These are phyloP conservation scores for Psilocybe sp. DNA, from an alignment of 768 basidiomycete species.

Conservation along the genomic window DNA sequence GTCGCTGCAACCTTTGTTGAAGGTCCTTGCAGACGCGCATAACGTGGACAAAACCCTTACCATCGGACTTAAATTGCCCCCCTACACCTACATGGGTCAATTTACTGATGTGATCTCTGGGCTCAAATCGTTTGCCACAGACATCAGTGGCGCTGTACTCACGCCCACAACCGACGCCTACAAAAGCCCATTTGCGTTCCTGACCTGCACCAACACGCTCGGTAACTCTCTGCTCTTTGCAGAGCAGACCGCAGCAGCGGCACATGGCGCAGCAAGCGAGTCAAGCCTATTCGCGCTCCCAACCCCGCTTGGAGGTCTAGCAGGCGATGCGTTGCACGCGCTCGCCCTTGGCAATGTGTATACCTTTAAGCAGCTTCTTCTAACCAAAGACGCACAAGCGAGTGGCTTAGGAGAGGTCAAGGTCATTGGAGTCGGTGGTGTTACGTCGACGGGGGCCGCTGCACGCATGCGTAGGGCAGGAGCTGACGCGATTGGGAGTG, in stretches of 20 bases:
- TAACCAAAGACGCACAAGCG: conserved; percentile 27
- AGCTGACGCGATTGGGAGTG: conserved; percentile 66
- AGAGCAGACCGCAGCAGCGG: conserved; percentile 40
- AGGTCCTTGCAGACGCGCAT: conserved; percentile 48
- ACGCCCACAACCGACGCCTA: conserved; percentile 5
- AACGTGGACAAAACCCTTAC: conserved; percentile 52
- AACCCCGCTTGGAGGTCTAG: conserved; percentile 66
- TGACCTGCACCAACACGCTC: conserved; percentile 81
- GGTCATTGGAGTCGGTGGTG: conserved; percentile 83
- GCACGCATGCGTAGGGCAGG: conserved; percentile 73
- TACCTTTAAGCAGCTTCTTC: conserved; percentile 54
- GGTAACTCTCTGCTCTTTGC: conserved; percentile 65
- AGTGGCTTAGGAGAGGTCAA: conserved; percentile 44
- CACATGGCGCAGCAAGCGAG: neutral
- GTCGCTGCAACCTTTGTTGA: conserved; percentile 51
- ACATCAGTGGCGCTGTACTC: neutral
- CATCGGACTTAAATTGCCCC: conserved; percentile 78
- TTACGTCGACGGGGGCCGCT: conserved; percentile 57
- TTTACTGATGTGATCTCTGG: conserved; percentile 51
- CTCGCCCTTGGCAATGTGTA: conserved; percentile 78
- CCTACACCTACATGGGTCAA: conserved; percentile 63
- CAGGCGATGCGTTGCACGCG: conserved; percentile 73
- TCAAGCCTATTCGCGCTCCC: conserved; percentile 53
- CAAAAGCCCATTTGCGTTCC: conserved; percentile 57
- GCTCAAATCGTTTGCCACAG: conserved; percentile 37